Evolutionary conservation across 2,329 filamentous ascomycete species (phyloP), one percentile per base, ranked within the genome.

Genomic region (Venturia effusa): DNA sequence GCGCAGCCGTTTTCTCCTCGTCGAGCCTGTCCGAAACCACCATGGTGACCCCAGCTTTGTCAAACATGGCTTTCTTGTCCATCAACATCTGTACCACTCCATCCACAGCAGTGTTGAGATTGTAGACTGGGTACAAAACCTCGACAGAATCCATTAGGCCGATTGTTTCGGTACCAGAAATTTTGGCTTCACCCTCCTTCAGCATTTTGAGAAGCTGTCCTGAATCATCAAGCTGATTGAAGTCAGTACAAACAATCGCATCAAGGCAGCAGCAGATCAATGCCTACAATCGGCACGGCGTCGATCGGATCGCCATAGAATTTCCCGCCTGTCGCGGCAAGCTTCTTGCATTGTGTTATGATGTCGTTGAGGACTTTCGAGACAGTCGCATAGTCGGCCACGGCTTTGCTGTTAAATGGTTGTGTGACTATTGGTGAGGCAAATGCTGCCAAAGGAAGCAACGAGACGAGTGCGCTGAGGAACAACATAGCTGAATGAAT

Each of bases 401-500:
- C 55, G 10, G 55, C 55, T 32, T 59, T 59, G 7, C 17, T 13
- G 22, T 59, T 59, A 13, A 32, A 30, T 37, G 24, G 55, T 11
- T 59, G 24, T 27, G 24, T 59, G 55, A 59, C 3, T 39, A 59
- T 59, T 24, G 55, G 55, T 37, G 55, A 37, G 24, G 55, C 55
- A 27, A 59, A 32, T 13, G 55, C 37, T 32, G 55, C 22, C 1
- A 59, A 22, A 59, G 55, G 32, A 59, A 59, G 55, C 22, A 59
- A 13, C 7, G 55, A 59, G 39, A 59, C 55, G 55, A 59, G 17
- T 59, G 55, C 55, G 55, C 32, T 40, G 55, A 59, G 55, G 55
- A 59, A 59, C 55, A 59, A 59, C 55, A 59, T 59, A 19, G 55
- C 32, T 59, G 37, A 59, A 37, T 27, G 55, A 39, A n/a, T 59